Base-by-base conservation (phyloP, 2,329 filamentous ascomycete genomes). In the Exophiala phaeomuriformis region DNA sequence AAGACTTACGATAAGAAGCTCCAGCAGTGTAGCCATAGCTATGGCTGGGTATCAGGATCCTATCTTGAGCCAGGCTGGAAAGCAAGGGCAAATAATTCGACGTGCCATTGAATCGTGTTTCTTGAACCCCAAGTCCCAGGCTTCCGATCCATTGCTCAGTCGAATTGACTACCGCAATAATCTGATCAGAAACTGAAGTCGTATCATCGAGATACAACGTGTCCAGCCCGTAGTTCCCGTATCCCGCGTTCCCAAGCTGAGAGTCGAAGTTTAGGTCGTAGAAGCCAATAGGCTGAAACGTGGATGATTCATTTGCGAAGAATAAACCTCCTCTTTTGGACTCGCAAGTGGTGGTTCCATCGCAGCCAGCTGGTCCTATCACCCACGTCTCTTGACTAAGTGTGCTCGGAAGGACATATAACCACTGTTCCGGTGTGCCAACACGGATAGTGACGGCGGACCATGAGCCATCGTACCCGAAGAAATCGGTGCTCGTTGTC, bases 211-310 rank as follows among this genome's bases (percentile, higher is more conserved):
- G 40, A 3, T 52, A 58, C 10, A 72, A 52, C n/a, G 56, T 65
- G 53, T 72, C 70, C 49, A 59, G 65, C 31, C 69, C 70, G 60
- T 69, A 71, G 47, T 69, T 63, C 2, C 64, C 68, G 49, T 60
- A 59, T 0, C 61, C 66, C 6, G 45, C 39, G 30, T 62, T 52
- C 4, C 57, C 59, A 8, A 64, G 53, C 43, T 55, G 46, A 9
- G 54, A 47, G 32, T 62, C 54, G 29, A 55, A 55, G 33, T 64
- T 63, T 28, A 67, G 56, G 36, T 66, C 61, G 50, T 64, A 68
- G 35, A 56, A 51, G 1, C 65, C 65, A 27, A 59, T 35, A n/a
- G 53, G 41, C 10, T 58, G 28, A 65, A 69, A 71, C 2, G 67
- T 64, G 1, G 62, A 62, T 3, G 68, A 71, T 32, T 60, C 53